Percentiles rank a stretch among this genome's conserved stretches.
phyloP scores from a whole-genome alignment of 2,329 filamentous ascomycete genomes.

The Rasamsonia emersonii region DNA sequence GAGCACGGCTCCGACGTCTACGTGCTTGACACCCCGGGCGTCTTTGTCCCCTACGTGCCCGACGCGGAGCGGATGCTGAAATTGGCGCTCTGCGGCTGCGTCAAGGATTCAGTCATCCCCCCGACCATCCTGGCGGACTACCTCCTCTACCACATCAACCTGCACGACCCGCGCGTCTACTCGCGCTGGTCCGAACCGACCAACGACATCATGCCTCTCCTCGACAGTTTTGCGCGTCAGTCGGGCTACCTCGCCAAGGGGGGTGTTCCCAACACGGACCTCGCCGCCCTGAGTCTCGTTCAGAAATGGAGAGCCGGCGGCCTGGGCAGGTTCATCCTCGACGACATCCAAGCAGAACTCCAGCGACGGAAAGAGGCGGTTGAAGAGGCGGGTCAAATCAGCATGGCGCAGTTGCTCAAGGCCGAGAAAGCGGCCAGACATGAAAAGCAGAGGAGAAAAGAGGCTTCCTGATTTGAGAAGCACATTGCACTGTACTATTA shows the following conservation, averaged over 20 bases:
- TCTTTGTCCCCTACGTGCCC: conserved; percentile 86
- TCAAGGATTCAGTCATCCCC: conserved; percentile 79
- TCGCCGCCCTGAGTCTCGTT: conserved; percentile 70
- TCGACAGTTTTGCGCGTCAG: conserved; percentile 61
- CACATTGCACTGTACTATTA: too few species aligned
- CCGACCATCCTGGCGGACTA: conserved; percentile 79
- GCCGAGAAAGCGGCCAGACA: too few species aligned
- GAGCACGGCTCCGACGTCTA: conserved; percentile 58
- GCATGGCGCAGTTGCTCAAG: conserved; percentile 37
- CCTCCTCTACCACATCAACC: conserved; percentile 76
- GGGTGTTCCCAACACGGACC: conserved; percentile 60
- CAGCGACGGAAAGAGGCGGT: conserved; percentile 38
- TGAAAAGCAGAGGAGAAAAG: too few species aligned
- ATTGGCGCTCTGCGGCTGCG: conserved; percentile 79
- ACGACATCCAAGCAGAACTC: conserved; percentile 58
- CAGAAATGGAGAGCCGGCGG: conserved; percentile 72
- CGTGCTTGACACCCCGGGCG: conserved; percentile 83
- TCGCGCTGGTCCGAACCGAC: conserved; percentile 59
- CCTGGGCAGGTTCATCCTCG: conserved; percentile 69
- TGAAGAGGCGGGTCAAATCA: conserved; percentile 25
- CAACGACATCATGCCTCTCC: conserved; percentile 69
- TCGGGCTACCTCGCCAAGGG: conserved; percentile 70
- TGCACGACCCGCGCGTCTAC: conserved; percentile 55
- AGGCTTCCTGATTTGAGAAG: too few species aligned
- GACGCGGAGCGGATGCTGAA: conserved; percentile 88